phyloP scores from a whole-genome alignment of 2,329 filamentous ascomycete genomes.

The Diatrype stigma region DNA sequence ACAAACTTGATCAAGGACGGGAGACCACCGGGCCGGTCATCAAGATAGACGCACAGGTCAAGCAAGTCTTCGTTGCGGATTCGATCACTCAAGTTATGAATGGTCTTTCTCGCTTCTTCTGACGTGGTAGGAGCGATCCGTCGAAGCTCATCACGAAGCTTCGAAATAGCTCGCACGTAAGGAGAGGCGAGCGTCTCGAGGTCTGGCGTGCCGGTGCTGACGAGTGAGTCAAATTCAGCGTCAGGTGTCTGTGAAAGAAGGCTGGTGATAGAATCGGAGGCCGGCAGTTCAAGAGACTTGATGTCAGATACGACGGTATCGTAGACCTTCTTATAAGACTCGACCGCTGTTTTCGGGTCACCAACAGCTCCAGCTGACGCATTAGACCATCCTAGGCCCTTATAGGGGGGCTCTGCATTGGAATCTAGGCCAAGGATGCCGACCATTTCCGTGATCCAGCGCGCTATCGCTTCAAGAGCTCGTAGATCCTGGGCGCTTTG shows the following conservation, averaged over 20 bases:
- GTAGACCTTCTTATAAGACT: slow-evolving; percentile 44
- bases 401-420: slow-evolving; percentile 49
- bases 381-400: slow-evolving; percentile 54
- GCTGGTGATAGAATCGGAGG: slow-evolving; percentile 38
- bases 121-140: slow-evolving; percentile 44
- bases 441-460: slow-evolving; percentile 79
- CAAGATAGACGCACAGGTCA: slow-evolving; percentile 79
- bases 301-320: slow-evolving; percentile 43
- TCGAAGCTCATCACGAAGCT: slow-evolving; percentile 59
- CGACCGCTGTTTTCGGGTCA: slow-evolving; percentile 42
- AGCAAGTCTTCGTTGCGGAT: slow-evolving; percentile 79
- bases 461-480: slow-evolving; percentile 55
- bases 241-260: slow-evolving; percentile 42
- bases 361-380: slow-evolving; percentile 31
- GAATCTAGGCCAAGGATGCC: slow-evolving; percentile 79
- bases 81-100: slow-evolving; percentile 72
- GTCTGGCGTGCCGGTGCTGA: slow-evolving; percentile 43
- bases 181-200: slow-evolving; percentile 50
- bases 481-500: too few species aligned
- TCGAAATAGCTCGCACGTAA: slow-evolving; percentile 51
- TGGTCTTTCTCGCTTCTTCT: slow-evolving; percentile 59
- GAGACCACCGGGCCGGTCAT: slow-evolving; percentile 66
- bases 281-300: slow-evolving; percentile 40
- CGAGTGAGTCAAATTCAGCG: slow-evolving; percentile 42
- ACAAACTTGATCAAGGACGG: slow-evolving; percentile 73